phyloP scores from a whole-genome alignment of 2,329 filamentous ascomycete species.

The Colletotrichum sp. region DNA sequence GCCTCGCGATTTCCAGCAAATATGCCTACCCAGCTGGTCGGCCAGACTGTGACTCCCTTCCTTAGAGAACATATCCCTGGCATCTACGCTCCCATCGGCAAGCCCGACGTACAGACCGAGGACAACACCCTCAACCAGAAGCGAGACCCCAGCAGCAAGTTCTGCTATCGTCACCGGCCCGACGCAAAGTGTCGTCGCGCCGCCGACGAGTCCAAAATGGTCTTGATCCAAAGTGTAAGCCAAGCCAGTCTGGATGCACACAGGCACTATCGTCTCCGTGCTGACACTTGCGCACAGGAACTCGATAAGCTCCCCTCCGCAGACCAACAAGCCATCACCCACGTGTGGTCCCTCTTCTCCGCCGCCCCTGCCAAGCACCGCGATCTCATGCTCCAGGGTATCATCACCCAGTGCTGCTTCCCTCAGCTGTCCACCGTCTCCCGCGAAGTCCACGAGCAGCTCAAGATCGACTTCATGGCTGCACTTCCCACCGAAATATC shows the following conservation, averaged over 20 bases:
- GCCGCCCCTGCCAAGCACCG: conserved; percentile 93
- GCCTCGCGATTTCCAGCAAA: conserved; percentile 53
- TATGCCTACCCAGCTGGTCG: conserved; percentile 71
- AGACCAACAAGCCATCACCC: conserved; percentile 94
- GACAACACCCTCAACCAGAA: conserved; percentile 28
- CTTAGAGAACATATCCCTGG: conserved; percentile 89
- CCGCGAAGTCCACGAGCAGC: conserved; percentile 87
- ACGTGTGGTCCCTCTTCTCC: conserved; percentile 98
- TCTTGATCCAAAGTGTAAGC: conserved; percentile 84
- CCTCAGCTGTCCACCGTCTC: conserved; percentile 94
- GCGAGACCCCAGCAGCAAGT: conserved; percentile 77
- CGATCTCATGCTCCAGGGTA: conserved; percentile 94
- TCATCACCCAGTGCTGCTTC: conserved; percentile 96
- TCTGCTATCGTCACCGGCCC: conserved; percentile 93
- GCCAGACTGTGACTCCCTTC: conserved; percentile 85
- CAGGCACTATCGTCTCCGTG: conserved; percentile 7
- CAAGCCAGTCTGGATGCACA: neutral
- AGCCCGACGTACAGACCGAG: conserved; percentile 51
- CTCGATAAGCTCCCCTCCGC: conserved; percentile 80
- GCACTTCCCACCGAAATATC: conserved; percentile 89
- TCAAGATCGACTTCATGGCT: conserved; percentile 95
- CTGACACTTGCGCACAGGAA: conserved; percentile 58
- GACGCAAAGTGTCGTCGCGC: conserved; percentile 93
- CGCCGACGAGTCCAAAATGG: conserved; percentile 96
- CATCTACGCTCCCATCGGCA: conserved; percentile 82